A percentile compares a stretch with the other conserved stretches of the same genome.
Evolutionary conservation across 2,329 filamentous ascomycete genomes (phyloP).

Genomic region (Ambrosiella beaveri): DNA sequence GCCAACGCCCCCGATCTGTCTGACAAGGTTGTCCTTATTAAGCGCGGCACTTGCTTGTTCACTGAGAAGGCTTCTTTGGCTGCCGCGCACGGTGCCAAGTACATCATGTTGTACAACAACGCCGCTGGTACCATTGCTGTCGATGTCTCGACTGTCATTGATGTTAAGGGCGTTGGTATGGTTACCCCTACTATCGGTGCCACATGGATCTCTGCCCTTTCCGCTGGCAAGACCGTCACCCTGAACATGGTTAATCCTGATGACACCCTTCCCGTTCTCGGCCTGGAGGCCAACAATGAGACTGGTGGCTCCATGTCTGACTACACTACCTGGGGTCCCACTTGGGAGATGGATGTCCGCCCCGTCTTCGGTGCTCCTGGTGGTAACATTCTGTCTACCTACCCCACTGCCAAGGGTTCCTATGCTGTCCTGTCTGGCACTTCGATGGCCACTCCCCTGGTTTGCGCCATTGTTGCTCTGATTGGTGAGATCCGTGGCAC

Average conservation of each 20-base stretch:
- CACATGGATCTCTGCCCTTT: conserved; percentile 27
- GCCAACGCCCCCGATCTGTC: conserved; percentile 38
- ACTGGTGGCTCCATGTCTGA: conserved; percentile 35
- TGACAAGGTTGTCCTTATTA: conserved; percentile 39
- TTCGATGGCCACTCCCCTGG: conserved; percentile 42
- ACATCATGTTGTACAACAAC: conserved; percentile 46
- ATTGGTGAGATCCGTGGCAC: conserved; percentile 34
- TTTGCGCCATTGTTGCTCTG: conserved; percentile 37
- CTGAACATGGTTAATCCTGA: conserved; percentile 27
- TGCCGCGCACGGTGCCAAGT: conserved; percentile 37
- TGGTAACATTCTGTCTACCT: conserved; percentile 41
- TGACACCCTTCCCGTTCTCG: conserved; percentile 22
- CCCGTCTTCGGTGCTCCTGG: conserved; percentile 39
- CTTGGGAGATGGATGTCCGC: conserved; percentile 39
- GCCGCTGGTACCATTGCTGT: conserved; percentile 21
- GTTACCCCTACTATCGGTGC: conserved; percentile 25
- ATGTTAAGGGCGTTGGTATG: conserved; percentile 25
- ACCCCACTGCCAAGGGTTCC: conserved; percentile 18
- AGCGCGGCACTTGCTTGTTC: conserved; percentile 40
- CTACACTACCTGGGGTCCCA: conserved; percentile 44
- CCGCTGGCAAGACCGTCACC: conserved; percentile 26
- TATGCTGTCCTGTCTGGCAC: conserved; percentile 39
- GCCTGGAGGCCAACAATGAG: conserved; percentile 21
- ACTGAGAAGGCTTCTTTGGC: conserved; percentile 35
- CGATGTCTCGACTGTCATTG: conserved; percentile 19